Evolutionary conservation across 2,329 filamentous ascomycete species (phyloP), one percentile per base, ranked within the genome.

Genomic region (Aspergillus udagawae): DNA sequence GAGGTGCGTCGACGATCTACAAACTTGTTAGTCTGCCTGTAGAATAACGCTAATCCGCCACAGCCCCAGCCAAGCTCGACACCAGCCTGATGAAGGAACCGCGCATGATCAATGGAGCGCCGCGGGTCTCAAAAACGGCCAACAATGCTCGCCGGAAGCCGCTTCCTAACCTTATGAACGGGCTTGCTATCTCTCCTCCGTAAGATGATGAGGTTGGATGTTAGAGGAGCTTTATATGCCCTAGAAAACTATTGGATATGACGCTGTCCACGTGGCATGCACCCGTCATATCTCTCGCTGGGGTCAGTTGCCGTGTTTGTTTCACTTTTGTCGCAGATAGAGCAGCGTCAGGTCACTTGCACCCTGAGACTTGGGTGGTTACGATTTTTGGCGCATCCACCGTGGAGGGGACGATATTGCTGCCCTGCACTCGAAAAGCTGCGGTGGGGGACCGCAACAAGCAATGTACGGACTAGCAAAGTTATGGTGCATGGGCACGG

Each of bases 71-170:
- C 7, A 92, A 90, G 68, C 82, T 99, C 9, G 94, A 99, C 67
- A 83, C 88, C 3, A 84, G 86, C 14, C 79, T 97, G 49, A 96
- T 97, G 91, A 91, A 91, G 72, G 92, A 97, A 75, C 92, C 92
- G 29, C 84, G 92, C 57, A 86, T 90, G 60, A 93, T 96, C 42
- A 91, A 96, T 72, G 92, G 92, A 38, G 86, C 92, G n/a, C 92
- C 92, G 28, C 76, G 83, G 57, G 78, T 85, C 17, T 79, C 80
- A 28, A 77, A 76, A 63, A 69, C 72, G 52, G 69, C 71, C 56
- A 76, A 77, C 64, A 77, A 69, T 57, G 74, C 73, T 29, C 71
- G 73, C 52, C 65, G 75, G 55, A 77, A 76, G 62, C 75, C 75
- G 38, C 69, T 77, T 35, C 75, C 75, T 29, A 75, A 76, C 53